Conservation (phyloP, 352 stramenopile species). For the Globisporangium splendens region DNA sequence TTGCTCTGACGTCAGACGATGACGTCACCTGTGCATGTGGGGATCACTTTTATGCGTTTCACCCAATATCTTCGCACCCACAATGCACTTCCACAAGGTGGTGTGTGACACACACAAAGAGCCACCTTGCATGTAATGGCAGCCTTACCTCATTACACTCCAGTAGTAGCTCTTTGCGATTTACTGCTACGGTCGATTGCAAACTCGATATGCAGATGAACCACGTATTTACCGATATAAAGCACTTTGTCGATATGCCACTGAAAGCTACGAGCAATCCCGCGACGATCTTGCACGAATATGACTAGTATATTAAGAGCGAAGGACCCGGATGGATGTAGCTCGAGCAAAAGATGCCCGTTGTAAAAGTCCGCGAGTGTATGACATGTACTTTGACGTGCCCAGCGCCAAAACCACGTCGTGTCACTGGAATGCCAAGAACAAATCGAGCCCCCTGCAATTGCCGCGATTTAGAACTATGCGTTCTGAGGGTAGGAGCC, state of each 20-base stretch:
- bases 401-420: conserved; percentile 49
- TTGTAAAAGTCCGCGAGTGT: conserved; percentile 39
- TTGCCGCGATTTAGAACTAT: conserved; percentile 22
- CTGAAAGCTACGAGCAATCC: conserved; percentile 39
- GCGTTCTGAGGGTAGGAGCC: conserved; percentile 29
- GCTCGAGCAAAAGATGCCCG: conserved; percentile 18
- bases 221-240: conserved; percentile 78
- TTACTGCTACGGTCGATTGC: conserved; percentile 48
- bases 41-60: too few species aligned
- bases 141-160: too few species aligned
- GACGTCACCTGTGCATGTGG: too few species aligned
- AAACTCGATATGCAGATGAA: conserved; percentile 64
- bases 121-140: too few species aligned
- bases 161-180: conserved; percentile 10
- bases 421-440: conserved; percentile 42
- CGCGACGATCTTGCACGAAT: conserved; percentile 22
- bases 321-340: conserved; percentile 16
- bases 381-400: conserved; percentile 59
- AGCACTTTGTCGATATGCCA: conserved; percentile 90
- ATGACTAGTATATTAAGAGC: conserved; percentile 32
- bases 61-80: too few species aligned
- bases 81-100: too few species aligned
- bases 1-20: too few species aligned
- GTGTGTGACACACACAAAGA: too few species aligned
- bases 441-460: conserved; percentile 18